phyloP scores from a whole-genome alignment of 139 green algal species.

The Spirogloea muscicola region DNA sequence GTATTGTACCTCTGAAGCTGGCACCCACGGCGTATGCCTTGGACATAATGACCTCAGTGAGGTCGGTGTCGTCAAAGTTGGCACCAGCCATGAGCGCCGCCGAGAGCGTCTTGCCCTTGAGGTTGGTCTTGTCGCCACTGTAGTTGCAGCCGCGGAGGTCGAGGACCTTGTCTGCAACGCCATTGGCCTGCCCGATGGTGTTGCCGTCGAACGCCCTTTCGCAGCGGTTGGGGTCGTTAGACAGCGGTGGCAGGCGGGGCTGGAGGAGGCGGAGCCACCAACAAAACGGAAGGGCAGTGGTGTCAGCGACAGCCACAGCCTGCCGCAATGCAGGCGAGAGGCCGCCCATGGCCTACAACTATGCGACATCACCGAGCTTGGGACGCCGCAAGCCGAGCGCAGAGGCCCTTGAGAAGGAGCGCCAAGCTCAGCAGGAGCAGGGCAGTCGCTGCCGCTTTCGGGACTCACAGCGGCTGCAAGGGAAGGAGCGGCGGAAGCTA shows the following conservation, averaged over 20 bases:
- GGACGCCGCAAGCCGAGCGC: background rate
- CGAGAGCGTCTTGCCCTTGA: constrained; percentile 77
- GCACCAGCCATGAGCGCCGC: constrained; percentile 77
- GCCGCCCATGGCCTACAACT: background rate
- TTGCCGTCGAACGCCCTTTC: constrained; percentile 39
- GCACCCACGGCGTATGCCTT: constrained; percentile 83
- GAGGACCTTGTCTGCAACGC: constrained; percentile 83
- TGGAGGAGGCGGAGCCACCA: constrained; percentile 2
- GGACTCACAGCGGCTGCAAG: background rate
- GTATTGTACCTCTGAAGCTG: constrained; percentile 68
- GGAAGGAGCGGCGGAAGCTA: background rate
- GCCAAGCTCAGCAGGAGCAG: background rate
- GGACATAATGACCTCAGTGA: constrained; percentile 76
- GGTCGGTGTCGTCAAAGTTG: constrained; percentile 46
- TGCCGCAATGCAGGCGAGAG: background rate
- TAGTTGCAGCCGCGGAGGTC: constrained; percentile 71
- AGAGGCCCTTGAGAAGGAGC: background rate
- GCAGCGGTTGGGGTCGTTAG: constrained; percentile 30
- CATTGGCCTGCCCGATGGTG: constrained; percentile 77
- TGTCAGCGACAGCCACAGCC: background rate
- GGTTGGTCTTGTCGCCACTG: constrained; percentile 50
- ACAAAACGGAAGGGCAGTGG: background rate
- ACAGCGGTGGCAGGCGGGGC: constrained; percentile 32
- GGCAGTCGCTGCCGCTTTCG: background rate
- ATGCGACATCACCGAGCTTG: background rate